These are phyloP conservation scores for Suillus occidentalis DNA, from an alignment of 768 basidiomycete species.

Conservation along the genomic window DNA sequence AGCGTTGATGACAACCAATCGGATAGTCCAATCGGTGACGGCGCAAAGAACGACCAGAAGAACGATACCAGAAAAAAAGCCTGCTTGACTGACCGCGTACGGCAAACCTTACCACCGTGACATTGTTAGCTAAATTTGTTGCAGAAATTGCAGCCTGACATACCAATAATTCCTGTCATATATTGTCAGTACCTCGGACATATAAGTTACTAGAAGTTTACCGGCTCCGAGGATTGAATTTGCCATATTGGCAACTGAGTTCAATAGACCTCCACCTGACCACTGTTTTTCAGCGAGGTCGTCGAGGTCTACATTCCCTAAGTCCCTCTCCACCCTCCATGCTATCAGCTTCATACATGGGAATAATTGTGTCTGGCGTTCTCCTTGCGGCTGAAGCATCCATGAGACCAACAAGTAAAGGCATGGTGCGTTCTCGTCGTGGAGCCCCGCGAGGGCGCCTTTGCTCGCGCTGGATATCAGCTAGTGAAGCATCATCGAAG, in stretches of 20 bases:
- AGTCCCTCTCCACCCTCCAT: constrained; percentile 26
- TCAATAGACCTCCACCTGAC: constrained; percentile 72
- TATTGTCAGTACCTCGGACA: constrained; percentile 14
- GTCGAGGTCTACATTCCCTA: constrained; percentile 61
- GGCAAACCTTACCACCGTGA: constrained; percentile 64
- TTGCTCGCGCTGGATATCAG: constrained; percentile 30
- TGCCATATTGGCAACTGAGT: constrained; percentile 91
- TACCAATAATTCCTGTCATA: constrained; percentile 70
- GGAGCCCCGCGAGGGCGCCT: constrained; percentile 23
- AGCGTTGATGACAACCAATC: constrained; percentile 92
- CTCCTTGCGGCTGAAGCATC: constrained; percentile 59
- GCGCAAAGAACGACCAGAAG: constrained; percentile 77
- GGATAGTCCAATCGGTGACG: constrained; percentile 98
- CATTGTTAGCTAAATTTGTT: constrained; percentile 11
- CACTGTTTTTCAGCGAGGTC: constrained; percentile 65
- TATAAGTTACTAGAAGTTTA: constrained; percentile 30
- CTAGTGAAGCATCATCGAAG: constrained; percentile 53
- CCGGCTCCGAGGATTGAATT: constrained; percentile 96
- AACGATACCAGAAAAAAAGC: constrained; percentile 85
- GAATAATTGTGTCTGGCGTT: constrained; percentile 57
- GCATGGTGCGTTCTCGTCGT: constrained; percentile 59
- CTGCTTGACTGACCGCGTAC: constrained; percentile 92
- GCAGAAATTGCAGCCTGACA: constrained; percentile 16
- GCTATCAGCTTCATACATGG: constrained; percentile 33
- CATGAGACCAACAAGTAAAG: constrained; percentile 77